Base-by-base conservation (phyloP, 169 alveolate species). In the Eimeria praecox region DNA sequence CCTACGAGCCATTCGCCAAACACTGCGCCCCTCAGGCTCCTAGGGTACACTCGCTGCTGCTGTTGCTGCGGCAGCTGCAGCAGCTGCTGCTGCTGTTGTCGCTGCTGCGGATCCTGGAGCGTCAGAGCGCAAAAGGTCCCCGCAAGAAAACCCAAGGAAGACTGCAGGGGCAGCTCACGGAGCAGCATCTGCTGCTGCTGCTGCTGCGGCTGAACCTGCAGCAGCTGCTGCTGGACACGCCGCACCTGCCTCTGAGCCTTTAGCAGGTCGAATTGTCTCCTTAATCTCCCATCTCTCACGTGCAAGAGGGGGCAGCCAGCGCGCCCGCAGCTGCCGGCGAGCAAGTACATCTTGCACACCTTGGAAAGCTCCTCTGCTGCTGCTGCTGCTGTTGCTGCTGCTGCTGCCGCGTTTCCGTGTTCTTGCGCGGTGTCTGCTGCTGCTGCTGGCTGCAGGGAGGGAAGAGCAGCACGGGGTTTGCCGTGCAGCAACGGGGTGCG, bases 141-240 rank as follows among this genome's bases (percentile, higher is more conserved):
- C 42, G 35, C 78, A 33, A 42, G 73, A 6, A 69, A 35, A 10
- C 42, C 49, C n/a, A 12, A 16, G 54, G 42, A 46, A n/a, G 89
- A 38, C 49, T n/a, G 62, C 49, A 2, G 64, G 33, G 89, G 64
- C 89, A 78, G 89, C 46, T 64, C 42, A 2, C 33, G 92, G 46
- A 56, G 92, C 54, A 52, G 92, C 22, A 46, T 10, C 6, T 8
- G 89, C 69, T 44, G 46, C 66, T 78, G 69, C 42, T 20, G 54
- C 59, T 33, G 40, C 33, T n/a, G n/a, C n/a, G 3, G 78, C 35
- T 52, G 92, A 18, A 16, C 59, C 52, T 42, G 92, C 78, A 22
- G 54, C 77, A 83, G 49, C 77, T 85, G 92, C 92, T 56, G 92
- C 78, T 85, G 92, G 78, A 85, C 92, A 24, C 92, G 54, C 75